Percentiles rank a stretch among this genome's conserved stretches.
These are phyloP conservation scores for Suillus subluteus DNA, from an alignment of 768 basidiomycete genomes.

Conservation along the genomic window DNA sequence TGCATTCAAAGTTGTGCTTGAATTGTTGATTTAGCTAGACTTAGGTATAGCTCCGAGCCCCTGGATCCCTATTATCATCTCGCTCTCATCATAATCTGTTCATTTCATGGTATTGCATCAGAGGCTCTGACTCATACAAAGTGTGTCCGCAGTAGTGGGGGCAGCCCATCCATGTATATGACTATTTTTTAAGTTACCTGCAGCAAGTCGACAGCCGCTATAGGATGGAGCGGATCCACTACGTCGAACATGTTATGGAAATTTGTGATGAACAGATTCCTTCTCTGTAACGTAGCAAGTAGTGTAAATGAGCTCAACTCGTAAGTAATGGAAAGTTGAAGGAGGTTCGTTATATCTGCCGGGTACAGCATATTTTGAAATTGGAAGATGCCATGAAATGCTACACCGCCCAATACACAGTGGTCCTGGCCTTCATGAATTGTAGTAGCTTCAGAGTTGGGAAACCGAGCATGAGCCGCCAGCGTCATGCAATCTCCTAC, in stretches of 20 bases:
- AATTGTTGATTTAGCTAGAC: background rate
- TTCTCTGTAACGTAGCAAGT: background rate
- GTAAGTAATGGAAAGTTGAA: background rate
- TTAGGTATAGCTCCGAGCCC: background rate
- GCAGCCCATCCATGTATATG: background rate
- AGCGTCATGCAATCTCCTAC: conserved; percentile 9
- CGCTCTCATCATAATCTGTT: background rate
- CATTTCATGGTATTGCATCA: background rate
- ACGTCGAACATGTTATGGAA: background rate
- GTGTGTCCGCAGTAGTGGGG: background rate
- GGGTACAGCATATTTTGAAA: background rate
- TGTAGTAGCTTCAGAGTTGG: background rate
- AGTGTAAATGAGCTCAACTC: background rate
- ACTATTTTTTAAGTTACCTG: background rate
- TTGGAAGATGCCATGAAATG: too few species aligned
- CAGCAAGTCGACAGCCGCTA: background rate
- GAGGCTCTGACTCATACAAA: background rate
- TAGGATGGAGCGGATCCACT: background rate
- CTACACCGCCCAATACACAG: conserved; percentile 18
- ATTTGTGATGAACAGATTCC: background rate
- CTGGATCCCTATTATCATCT: too few species aligned
- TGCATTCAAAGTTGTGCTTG: background rate
- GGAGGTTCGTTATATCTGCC: background rate
- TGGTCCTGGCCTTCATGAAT: conserved; percentile 12
- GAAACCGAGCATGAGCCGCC: background rate